phyloP scores from a whole-genome alignment of 768 basidiomycete genomes.

The Filobasidium wieringae region DNA sequence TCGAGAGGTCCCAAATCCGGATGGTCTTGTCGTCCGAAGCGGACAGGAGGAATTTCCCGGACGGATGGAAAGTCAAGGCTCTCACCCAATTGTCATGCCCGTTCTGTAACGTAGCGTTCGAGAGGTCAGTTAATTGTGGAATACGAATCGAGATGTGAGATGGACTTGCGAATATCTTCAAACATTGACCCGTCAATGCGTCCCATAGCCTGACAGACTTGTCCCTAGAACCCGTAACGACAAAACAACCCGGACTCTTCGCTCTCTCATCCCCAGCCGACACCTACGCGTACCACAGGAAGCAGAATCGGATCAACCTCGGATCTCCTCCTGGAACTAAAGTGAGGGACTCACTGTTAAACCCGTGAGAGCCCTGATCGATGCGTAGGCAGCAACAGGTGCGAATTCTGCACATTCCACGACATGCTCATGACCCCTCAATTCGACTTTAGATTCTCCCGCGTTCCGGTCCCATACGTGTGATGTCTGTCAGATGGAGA shows the following conservation, averaged over 20 bases:
- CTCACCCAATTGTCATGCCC: conserved; percentile 79
- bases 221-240: conserved; percentile 76
- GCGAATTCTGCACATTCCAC: conserved; percentile 74
- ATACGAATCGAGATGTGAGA: not conserved
- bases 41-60: conserved; percentile 78
- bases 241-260: conserved; percentile 45
- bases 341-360: conserved; percentile 48
- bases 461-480: conserved; percentile 61
- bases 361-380: conserved; percentile 65
- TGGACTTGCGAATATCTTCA: conserved; percentile 56
- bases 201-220: conserved; percentile 91
- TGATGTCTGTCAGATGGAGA: conserved; percentile 49
- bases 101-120: conserved; percentile 14
- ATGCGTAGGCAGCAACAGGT: conserved; percentile 59
- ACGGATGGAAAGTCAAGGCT: conserved; percentile 76
- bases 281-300: conserved; percentile 31
- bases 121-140: not conserved
- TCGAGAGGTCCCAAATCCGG: conserved; percentile 71
- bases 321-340: no score
- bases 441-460: conserved; percentile 66
- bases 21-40: conserved; percentile 87
- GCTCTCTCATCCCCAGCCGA: conserved; percentile 44
- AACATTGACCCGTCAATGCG: conserved; percentile 58
- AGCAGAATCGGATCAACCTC: not conserved
- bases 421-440: conserved; percentile 78